A percentile compares a stretch with the other conserved stretches of the same genome.
phyloP scores from a whole-genome alignment of 805 yeast species.

The Yarrowia phangngaensis region DNA sequence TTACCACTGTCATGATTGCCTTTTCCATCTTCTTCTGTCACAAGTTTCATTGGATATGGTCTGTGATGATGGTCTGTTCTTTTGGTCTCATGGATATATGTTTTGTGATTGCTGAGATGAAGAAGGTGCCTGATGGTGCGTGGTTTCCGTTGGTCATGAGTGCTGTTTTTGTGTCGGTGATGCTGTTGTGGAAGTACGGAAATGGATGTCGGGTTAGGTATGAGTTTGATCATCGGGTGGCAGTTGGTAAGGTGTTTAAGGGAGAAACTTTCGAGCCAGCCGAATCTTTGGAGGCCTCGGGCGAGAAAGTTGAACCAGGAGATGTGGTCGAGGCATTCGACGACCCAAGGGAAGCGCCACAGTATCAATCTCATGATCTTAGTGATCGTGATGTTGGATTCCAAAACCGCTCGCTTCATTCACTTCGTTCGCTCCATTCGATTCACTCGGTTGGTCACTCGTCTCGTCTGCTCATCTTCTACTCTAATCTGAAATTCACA shows the following conservation, averaged over 20 bases:
- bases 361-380: too few species aligned
- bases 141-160: conserved; percentile 50
- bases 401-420: too few species aligned
- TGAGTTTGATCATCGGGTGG: conserved; percentile 20
- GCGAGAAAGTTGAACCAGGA: not conserved
- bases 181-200: conserved; percentile 23
- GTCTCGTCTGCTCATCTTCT: conserved; percentile 7
- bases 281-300: not conserved
- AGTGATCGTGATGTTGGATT: too few species aligned
- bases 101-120: conserved; percentile 48
- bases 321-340: not conserved
- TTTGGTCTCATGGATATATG: conserved; percentile 50
- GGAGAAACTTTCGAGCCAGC: too few species aligned
- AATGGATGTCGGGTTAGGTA: conserved; percentile 9
- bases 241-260: not conserved
- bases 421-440: too few species aligned
- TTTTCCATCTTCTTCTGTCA: conserved; percentile 49
- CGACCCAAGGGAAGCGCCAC: not conserved
- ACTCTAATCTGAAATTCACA: conserved; percentile 20
- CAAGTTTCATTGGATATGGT: conserved; percentile 40
- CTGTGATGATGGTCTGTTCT: conserved; percentile 40
- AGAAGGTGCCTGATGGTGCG: conserved; percentile 56
- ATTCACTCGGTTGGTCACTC: too few species aligned
- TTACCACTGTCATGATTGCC: conserved; percentile 49
- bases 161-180: conserved; percentile 21